A percentile compares a stretch with the other conserved stretches of the same genome.
phyloP scores from a whole-genome alignment of 176 grass and related monocot genomes.

The sorghum (Sorghum bicolor) region Sorghum_bicolor_NCBIv3 NC_012872.2:31596001-31596500 shows the following conservation, averaged over 20 bases:
- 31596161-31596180: not conserved
- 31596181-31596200: conserved; percentile 10
- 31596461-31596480: not conserved
- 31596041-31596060: not conserved
- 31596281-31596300: not conserved
- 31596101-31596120: too few relatives aligned
- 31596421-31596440: not conserved
- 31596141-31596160: too few relatives aligned
- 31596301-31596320: not conserved
- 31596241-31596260: not conserved
- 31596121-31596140: too few relatives aligned
- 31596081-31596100: not conserved
- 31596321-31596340: not conserved
- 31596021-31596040: conserved; percentile 3
- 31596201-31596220: not conserved
- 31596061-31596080: not conserved
- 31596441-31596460: not conserved
- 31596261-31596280: not conserved
- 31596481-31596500: not conserved
- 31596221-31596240: conserved; percentile 32
- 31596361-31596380: not conserved
- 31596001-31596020: conserved; percentile 36
- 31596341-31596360: not conserved
- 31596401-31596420: not conserved
- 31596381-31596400: not conserved